These are phyloP conservation scores for Phellopilus nigrolimitatus DNA, from an alignment of 1,284 basidiomycete species.

Conservation along the genomic window DNA sequence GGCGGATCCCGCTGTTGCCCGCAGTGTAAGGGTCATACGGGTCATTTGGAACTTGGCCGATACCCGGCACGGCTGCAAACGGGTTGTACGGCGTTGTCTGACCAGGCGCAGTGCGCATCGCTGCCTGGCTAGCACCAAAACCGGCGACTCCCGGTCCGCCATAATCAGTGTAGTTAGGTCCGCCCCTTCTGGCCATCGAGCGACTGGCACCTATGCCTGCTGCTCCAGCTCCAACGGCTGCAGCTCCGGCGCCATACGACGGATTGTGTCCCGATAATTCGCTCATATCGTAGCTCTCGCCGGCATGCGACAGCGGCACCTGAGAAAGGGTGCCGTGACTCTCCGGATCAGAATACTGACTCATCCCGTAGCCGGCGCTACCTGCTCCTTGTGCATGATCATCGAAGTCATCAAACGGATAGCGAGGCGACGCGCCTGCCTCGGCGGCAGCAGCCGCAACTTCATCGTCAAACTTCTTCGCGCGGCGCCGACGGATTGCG, in stretches of 20 bases:
- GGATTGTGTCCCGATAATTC: constrained; percentile 34
- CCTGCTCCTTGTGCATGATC: constrained; percentile 20
- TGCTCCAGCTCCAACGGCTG: constrained; percentile 25
- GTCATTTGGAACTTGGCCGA: constrained; percentile 26
- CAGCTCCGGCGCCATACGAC: constrained; percentile 4
- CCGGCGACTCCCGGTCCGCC: constrained; percentile 7
- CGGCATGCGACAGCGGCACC: constrained; percentile 38
- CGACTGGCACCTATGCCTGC: constrained; percentile 27
- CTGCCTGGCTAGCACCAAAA: constrained; percentile 9
- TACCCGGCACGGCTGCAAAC: constrained; percentile 28
- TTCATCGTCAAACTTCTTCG: constrained; percentile 60
- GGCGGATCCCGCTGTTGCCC: constrained; percentile 21
- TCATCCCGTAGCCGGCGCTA: constrained; percentile 29
- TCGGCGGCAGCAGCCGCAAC: constrained; percentile 60
- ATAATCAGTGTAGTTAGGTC: constrained; percentile 3
- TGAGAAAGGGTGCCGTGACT: constrained; percentile 53
- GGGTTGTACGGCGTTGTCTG: constrained; percentile 32
- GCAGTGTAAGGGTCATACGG: constrained; percentile 22
- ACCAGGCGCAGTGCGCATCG: constrained; percentile 26
- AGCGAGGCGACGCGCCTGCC: constrained; percentile 44
- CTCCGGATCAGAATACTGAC: constrained; percentile 51
- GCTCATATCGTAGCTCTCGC: constrained; percentile 45
- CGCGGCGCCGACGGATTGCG: constrained; percentile 55
- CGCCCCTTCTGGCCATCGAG: constrained; percentile 24
- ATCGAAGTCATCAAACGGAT: constrained; percentile 52